Percentiles rank a stretch among this genome's conserved stretches.
Evolutionary conservation across 345 rosid species (phyloP).

Genomic region (Eucalyptus regnans): DNA sequence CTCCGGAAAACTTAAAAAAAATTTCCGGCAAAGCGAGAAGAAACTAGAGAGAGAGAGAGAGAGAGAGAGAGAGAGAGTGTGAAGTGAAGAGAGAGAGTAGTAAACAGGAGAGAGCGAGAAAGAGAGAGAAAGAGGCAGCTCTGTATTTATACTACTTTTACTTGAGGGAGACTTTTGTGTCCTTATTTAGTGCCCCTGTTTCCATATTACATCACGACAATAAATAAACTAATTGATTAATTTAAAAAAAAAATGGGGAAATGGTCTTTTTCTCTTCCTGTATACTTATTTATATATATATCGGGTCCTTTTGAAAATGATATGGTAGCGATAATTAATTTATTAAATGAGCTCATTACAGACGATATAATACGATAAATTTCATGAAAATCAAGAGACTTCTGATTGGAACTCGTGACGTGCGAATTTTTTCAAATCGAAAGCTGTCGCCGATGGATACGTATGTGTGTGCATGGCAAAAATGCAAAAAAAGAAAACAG

Average conservation of each 20-base stretch:
- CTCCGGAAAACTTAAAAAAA: background rate
- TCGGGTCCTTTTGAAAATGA: background rate
- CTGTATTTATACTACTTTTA: background rate
- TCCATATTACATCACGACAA: background rate
- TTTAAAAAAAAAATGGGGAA: background rate
- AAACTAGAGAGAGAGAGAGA: background rate
- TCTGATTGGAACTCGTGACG: too few species aligned
- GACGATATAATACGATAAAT: background rate
- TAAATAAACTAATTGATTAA: background rate
- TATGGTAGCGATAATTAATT: background rate
- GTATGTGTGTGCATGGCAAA: background rate
- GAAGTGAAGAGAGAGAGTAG: background rate
- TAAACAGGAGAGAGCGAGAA: background rate
- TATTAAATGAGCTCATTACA: background rate
- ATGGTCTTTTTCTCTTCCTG: background rate
- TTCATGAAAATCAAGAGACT: background rate
- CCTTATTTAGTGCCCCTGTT: background rate
- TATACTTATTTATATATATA: background rate
- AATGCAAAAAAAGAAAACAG: background rate
- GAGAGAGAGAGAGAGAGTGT: background rate
- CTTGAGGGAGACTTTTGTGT: background rate
- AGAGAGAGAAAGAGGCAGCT: background rate
- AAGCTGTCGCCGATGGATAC: background rate
- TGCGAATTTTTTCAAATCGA: background rate
- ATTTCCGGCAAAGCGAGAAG: constrained; percentile 2